Conservation (phyloP, 495 filamentous ascomycete genomes). For the Hyaloscypha hepaticicola region DNA sequence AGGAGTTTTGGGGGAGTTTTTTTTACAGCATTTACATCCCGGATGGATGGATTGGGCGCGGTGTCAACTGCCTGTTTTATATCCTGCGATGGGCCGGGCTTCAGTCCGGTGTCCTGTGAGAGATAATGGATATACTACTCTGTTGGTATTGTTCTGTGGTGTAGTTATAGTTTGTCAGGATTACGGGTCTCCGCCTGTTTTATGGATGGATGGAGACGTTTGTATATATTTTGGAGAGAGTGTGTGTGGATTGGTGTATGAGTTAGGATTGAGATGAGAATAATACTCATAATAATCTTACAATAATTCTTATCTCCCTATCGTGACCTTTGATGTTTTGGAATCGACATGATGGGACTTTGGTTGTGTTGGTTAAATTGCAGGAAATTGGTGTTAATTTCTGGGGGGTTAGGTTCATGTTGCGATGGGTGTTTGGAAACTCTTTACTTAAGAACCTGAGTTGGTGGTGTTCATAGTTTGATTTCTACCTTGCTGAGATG, state of each 20-base stretch:
- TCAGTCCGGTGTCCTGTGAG: neutral
- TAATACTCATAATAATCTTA: neutral
- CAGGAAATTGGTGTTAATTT: no score
- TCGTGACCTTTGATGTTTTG: neutral
- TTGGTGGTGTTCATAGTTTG: no score
- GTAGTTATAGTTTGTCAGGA: neutral
- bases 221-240: neutral
- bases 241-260: constrained; percentile 1
- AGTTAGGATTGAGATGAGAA: neutral
- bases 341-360: neutral
- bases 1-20: constrained; percentile 14
- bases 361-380: no score
- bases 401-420: no score
- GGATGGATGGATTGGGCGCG: neutral
- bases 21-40: constrained; percentile 4
- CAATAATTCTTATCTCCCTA: no score
- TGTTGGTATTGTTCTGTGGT: neutral
- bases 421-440: no score
- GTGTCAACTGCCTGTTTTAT: neutral
- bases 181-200: neutral
- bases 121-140: neutral
- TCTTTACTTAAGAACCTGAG: no score
- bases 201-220: neutral
- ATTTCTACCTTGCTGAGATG: no score
- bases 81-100: neutral